Base-by-base conservation (phyloP, 306 rosid genomes). In the Quercus mongolica region DNA sequence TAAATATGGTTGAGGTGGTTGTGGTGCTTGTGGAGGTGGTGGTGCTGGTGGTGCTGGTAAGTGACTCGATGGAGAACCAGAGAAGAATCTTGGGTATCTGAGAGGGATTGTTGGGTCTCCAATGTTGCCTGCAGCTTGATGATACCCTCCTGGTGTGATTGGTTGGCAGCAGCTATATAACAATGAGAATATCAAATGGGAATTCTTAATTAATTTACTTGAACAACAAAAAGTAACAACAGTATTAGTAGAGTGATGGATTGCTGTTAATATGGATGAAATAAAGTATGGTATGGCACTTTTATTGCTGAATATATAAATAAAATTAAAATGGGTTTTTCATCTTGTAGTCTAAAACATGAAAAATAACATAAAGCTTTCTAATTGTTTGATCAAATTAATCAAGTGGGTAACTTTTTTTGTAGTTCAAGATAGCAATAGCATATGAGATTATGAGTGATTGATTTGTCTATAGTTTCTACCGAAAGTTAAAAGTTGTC, bases 1-100 rank as follows among this genome's bases (percentile, higher is more conserved):
- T 23, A 92, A 44, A 59, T 83, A 90, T 3, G 90, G 86, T 63
- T 80, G 88, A 52, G 85, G 21, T 3, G 78, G 79, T 8, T 82
- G 91, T 28, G 71, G 56, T 4, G 81, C 75, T 6, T 68, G 65
- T 23, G 80, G 81, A 0, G 87, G 86, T 12, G 86, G 79, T 1
- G 89, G 85, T 6, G 86, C 79, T 0, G 96, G 85, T 38, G 44
- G 44, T 38, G 46, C 46, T 38, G 46, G 11, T 38, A 38, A 38
- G 46, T 38, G 46, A 38, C 46, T 38, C 4, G 92, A 73, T 3
- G 98, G 80, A 38, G 98, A 92, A 7, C 80, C 89, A 4, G 98
- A 75, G 76, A 87, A 85, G 85, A 91, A 85, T 86, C 98, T 89
- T 8, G 97, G 92, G 49, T 90, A 91, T 78, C 99, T 85, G n/a